Base-by-base conservation (phyloP, 2,329 filamentous ascomycete species). In the Sordariomycetes sp. region DNA sequence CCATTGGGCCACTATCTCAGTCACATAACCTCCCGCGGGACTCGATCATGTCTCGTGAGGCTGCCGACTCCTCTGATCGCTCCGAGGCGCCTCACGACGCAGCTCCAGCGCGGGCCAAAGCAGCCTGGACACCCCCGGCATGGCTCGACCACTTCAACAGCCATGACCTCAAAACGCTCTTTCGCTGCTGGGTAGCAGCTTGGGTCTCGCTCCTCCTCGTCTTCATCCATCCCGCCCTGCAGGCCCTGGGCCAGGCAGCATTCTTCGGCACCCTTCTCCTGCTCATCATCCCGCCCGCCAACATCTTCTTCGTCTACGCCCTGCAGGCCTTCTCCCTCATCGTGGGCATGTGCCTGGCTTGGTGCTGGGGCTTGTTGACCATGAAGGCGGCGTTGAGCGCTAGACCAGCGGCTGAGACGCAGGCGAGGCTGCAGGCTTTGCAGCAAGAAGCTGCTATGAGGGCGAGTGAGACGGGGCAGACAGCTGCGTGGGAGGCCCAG, bases 301-400 rank as follows among this genome's bases (percentile, higher is more conserved):
- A 58, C 4, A 67, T 68, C 11, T 43, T 70, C 2, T 61, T 64
- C 23, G 46, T 70, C 25, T 64, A 64, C 38, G 40, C 70, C 3
- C 48, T 70, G 6, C 60, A 49, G 8, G 46, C 55, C 0, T 23
- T 64, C 1, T 60, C 66, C 1, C 47, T 70, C 4, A 46, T 69
- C 4, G 10, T 68, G 2, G 66, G 66, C 14, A 64, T 69, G 45
- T 60, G 54, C 21, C 43, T 67, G 0, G 65, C 58, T 5, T 70
- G 66, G 65, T 63, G 54, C 5, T 71, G 66, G 66, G 67, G 66
- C 4, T 49, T 66, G 3, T 48, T 69, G 30, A 50, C 57, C 0
- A 69, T 67, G 64, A 65, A 67, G 38, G 65, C 64, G 3, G 67
- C 65, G 3, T 39, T 58, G 8, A 61, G 64, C 2, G 56, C 58